Base-by-base conservation (phyloP, 352 stramenopile species). In the Phytophthora boehmeriae region DNA sequence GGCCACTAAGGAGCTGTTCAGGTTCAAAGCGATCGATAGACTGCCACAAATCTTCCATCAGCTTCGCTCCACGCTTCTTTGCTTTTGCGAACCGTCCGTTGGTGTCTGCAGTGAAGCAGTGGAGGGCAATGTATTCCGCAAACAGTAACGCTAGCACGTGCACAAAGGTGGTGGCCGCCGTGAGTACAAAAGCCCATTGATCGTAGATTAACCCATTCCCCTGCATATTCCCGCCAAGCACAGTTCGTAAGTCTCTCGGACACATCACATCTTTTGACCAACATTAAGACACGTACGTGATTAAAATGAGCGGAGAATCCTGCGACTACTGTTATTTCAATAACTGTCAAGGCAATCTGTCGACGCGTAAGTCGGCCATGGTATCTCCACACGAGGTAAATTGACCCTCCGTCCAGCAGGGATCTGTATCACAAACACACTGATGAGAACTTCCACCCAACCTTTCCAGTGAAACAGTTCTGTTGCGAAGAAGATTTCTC, bases 181-280 rank as follows among this genome's bases (percentile, higher is more conserved):
- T 69, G 14, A 88, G 68, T 0, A 22, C 20, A 16, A 80, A 64
- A 0, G 76, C 66, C 22, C 58, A 35, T 8, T 54, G 44, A 54
- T 90, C 80, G 39, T 76, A 78, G 25, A 88, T 72, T 27, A 82
- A 32, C 16, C 14, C 60, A 16, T 9, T 50, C 17, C 65, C 60
- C 66, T 74, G 38, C 36, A 22, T 23, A 44, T 44, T 8, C 6
- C 22, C n/a, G 35, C 4, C 52, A 8, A 3, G 20, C n/a, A 0
- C 30, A 43, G 3, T 35, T 5, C 6, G 36, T 66, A 43, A 71
- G 38, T 4, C 20, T 30, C n/a, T n/a, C n/a, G n/a, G n/a, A n/a
- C n/a, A n/a, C n/a, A n/a, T n/a, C n/a, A n/a, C n/a, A n/a, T n/a
- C n/a, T n/a, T n/a, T n/a, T n/a, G n/a, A n/a, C n/a, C n/a, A n/a